phyloP scores from a whole-genome alignment of 1,139 yeast genomes.

The Petasospora rhodanensis region DNA sequence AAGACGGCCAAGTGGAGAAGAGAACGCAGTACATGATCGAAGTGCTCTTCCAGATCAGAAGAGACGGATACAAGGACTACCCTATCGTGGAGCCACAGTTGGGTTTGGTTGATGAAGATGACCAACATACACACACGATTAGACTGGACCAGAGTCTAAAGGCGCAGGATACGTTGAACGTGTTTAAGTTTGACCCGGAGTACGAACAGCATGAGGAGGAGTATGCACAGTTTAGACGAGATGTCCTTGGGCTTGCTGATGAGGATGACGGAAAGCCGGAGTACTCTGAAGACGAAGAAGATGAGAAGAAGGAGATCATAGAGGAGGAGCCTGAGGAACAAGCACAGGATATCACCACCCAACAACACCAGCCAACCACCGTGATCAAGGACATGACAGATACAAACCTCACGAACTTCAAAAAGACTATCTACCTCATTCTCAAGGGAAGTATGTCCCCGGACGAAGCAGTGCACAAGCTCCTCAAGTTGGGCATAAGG shows the following conservation, averaged over 20 bases:
- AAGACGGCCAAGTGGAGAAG: slow-evolving; percentile 45
- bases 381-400: slow-evolving; percentile 67
- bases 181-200: slow-evolving; percentile 47
- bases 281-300: slow-evolving; percentile 29
- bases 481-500: slow-evolving; percentile 46
- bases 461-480: slow-evolving; percentile 89
- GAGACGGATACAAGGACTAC: slow-evolving; percentile 41
- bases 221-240: slow-evolving; percentile 36
- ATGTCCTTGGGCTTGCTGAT: slow-evolving; percentile 42
- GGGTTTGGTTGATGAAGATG: slow-evolving; percentile 65
- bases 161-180: slow-evolving; percentile 45
- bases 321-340: slow-evolving; percentile 27
- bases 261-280: slow-evolving; percentile 28
- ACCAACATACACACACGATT: slow-evolving; percentile 54
- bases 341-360: slow-evolving; percentile 1
- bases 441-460: slow-evolving; percentile 91
- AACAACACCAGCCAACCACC: slow-evolving; percentile 23
- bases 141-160: slow-evolving; percentile 49
- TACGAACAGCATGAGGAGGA: slow-evolving; percentile 47
- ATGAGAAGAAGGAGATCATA: slow-evolving; percentile 27
- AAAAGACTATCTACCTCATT: slow-evolving; percentile 74
- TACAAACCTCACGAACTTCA: slow-evolving; percentile 53
- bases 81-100: slow-evolving; percentile 40
- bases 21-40: slow-evolving; percentile 49
- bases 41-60: slow-evolving; percentile 46